Evolutionary conservation across 352 stramenopile genomes (phyloP), one percentile per base, ranked within the genome.

Genomic region (Pythium vanterpoolii): DNA sequence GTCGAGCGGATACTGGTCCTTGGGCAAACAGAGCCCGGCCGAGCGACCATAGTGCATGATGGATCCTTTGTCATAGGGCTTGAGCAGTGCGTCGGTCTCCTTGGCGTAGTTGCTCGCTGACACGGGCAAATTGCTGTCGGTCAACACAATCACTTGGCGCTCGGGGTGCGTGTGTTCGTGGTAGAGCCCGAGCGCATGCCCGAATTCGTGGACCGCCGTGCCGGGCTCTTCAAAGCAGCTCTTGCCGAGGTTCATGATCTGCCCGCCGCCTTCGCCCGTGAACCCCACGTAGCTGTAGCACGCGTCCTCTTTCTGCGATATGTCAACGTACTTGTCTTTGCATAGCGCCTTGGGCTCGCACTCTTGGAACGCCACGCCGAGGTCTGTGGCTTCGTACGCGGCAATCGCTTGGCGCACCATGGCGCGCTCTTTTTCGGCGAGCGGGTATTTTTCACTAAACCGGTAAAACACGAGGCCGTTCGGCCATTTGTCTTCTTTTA

Each of bases 11-110:
- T 89, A 86, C 34, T 84, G 58, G 19, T 79, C 65, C 62, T 89
- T 89, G 1, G 82, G 82, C 31, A 92, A 80, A 64, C 82, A 92
- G 9, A 92, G 69, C 1, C 77, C 82, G 0, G 76, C 76, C 24
- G 60, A 72, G 42, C 73, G 74, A 9, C 78, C 77, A 38, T 92
- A 92, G 66, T 92, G 82, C 82, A 92, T 92, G 67, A 92, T 89
- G 43, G 79, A 90, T 23, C 69, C 65, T 4, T 70, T 72, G 58
- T 92, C 79, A 57, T 92, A 92, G 44, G 76, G 66, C 46, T 80
- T 92, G 33, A 89, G 51, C 1, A 72, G 71, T 2, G 77, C 79
- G 54, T 87, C 66, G 13, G 63, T 76, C 40, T 73, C 76, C 53
- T 86, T 88, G 21, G 77, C 76, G 61, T 92, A 92, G 64, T 89